phyloP scores from a whole-genome alignment of 1,139 yeast genomes.

The Lodderomyces jiufengensis region DNA sequence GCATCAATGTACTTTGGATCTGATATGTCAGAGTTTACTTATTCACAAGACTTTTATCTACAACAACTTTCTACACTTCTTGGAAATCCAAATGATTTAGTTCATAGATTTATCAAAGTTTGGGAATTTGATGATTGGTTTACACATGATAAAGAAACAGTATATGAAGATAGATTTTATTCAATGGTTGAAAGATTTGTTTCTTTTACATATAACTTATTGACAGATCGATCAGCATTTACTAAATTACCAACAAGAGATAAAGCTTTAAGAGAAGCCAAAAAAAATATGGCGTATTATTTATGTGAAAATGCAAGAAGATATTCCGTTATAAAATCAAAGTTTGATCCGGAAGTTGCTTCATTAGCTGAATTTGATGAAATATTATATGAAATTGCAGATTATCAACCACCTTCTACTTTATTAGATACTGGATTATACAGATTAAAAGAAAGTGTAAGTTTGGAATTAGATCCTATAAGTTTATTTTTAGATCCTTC shows the following conservation, averaged over 20 bases:
- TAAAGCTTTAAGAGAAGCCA: conserved; percentile 23
- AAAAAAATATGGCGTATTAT: conserved; percentile 40
- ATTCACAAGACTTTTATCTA: conserved; percentile 50
- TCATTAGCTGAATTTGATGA: conserved; percentile 37
- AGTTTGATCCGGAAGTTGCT: conserved; percentile 32
- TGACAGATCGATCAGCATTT: conserved; percentile 48
- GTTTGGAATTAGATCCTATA: conserved; percentile 35
- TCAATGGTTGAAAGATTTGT: conserved; percentile 52
- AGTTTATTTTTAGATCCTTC: conserved; percentile 34
- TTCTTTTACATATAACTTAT: conserved; percentile 51
- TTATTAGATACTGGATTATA: conserved; percentile 40
- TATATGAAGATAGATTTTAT: conserved; percentile 56
- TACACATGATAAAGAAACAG: conserved; percentile 38
- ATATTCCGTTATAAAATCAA: conserved; percentile 45
- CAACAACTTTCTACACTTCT: conserved; percentile 51
- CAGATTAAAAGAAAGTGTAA: conserved; percentile 41
- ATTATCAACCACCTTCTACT: conserved; percentile 40
- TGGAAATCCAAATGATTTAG: conserved; percentile 40
- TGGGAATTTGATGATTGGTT: conserved; percentile 62
- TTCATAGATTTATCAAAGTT: conserved; percentile 50
- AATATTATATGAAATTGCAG: conserved; percentile 36
- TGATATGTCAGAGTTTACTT: conserved; percentile 34
- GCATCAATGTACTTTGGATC: conserved; percentile 34
- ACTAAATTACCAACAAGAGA: conserved; percentile 26
- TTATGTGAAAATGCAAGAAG: conserved; percentile 53